Percentiles rank a stretch among this genome's conserved stretches.
phyloP scores from a whole-genome alignment of 768 basidiomycete species.

The Lyophyllum atratum region DNA sequence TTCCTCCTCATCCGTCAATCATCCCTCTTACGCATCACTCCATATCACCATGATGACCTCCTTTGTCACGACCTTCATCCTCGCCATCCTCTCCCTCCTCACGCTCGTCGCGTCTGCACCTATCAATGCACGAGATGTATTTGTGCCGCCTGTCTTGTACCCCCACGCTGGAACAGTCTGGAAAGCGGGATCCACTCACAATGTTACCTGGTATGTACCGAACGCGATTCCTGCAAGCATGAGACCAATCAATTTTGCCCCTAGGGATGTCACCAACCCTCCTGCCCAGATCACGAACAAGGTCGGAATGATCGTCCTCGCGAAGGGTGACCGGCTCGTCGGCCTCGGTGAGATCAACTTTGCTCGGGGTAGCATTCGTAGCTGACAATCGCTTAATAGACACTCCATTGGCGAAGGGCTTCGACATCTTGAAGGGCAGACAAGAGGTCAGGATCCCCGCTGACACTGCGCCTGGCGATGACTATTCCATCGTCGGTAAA shows the following conservation, averaged over 20 bases:
- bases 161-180: conserved; percentile 40
- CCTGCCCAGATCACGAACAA: conserved; percentile 52
- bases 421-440: conserved; percentile 38
- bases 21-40: neutral
- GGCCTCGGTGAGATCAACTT: conserved; percentile 27
- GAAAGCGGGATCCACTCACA: conserved; percentile 38
- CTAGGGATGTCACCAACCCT: conserved; percentile 39
- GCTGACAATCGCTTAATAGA: conserved; percentile 19
- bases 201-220: conserved; percentile 45
- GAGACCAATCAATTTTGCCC: neutral
- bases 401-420: conserved; percentile 31
- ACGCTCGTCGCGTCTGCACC: conserved; percentile 33
- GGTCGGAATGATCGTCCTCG: conserved; percentile 42
- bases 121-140: conserved; percentile 46
- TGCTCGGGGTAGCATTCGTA: neutral
- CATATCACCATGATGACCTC: conserved; percentile 14
- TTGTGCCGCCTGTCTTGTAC: conserved; percentile 41
- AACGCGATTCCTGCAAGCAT: neutral
- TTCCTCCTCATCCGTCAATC: neutral
- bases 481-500: conserved; percentile 43
- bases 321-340: conserved; percentile 30
- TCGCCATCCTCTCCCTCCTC: conserved; percentile 21
- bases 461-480: conserved; percentile 28
- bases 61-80: conserved; percentile 17
- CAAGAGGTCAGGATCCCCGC: conserved; percentile 35